These are phyloP conservation scores for Aspergillus aculeatus DNA, from an alignment of 2,329 filamentous ascomycete species.

Conservation along the genomic window DNA sequence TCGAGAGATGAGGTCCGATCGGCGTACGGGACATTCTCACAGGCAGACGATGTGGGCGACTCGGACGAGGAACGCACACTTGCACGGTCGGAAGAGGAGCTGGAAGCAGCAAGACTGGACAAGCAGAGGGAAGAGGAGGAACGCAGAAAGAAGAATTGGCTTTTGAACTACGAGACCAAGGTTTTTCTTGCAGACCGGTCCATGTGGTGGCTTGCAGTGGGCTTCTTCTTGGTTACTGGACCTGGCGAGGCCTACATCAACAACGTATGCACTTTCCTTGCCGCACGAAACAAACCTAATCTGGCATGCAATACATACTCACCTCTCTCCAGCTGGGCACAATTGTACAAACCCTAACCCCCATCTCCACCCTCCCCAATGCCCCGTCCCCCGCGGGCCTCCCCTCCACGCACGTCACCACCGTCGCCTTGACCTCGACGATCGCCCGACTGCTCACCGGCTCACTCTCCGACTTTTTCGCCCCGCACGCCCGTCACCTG, in stretches of 20 bases:
- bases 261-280: constrained; percentile 53
- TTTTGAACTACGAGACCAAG: constrained; percentile 86
- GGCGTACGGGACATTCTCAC: constrained; percentile 45
- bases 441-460: constrained; percentile 87
- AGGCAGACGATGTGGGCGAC: constrained; percentile 36
- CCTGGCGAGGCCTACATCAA: constrained; percentile 98
- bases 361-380: constrained; percentile 54
- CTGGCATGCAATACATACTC: neutral
- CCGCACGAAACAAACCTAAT: neutral
- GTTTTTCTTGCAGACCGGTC: constrained; percentile 82
- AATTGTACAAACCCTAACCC: constrained; percentile 81
- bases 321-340: constrained; percentile 63
- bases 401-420: constrained; percentile 81
- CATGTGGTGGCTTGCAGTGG: constrained; percentile 91
- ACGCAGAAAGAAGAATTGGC: constrained; percentile 77
- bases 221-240: constrained; percentile 90
- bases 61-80: constrained; percentile 42
- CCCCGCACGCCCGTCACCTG: constrained; percentile 63
- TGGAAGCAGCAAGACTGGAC: constrained; percentile 28
- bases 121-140: constrained; percentile 54
- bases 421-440: constrained; percentile 87
- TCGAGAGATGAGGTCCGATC: constrained; percentile 49
- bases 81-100: constrained; percentile 30
- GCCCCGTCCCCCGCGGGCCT: constrained; percentile 56
- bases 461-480: constrained; percentile 82